Evolutionary conservation across 225 moss, liverwort and hornwort species (phyloP).

Genomic region (Physcomitrellopsis africana): DNA sequence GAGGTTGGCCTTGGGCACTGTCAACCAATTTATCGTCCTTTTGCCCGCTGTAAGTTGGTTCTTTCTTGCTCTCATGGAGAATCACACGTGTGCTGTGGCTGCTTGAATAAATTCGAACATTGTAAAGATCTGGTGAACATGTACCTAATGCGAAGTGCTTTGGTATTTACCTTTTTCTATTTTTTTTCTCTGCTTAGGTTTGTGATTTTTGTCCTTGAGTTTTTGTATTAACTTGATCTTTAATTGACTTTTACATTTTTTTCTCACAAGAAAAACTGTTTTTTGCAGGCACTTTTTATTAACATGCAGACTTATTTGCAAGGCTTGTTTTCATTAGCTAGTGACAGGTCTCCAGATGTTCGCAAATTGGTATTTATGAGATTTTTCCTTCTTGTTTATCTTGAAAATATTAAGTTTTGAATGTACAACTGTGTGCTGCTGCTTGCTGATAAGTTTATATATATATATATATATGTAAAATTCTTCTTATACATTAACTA

Average conservation of each 20-base stretch:
- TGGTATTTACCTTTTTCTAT: constrained; percentile 15
- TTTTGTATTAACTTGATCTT: not conserved
- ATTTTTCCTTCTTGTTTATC: not conserved
- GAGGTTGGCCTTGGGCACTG: constrained; percentile 80
- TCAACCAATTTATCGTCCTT: constrained; percentile 95
- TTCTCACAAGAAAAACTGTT: constrained; percentile 20
- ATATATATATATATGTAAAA: not conserved
- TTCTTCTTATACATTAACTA: constrained; percentile 5
- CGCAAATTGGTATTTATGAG: constrained; percentile 79
- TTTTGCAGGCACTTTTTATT: constrained; percentile 83
- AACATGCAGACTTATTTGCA: constrained; percentile 96
- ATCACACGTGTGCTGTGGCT: constrained; percentile 10
- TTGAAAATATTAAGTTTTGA: not conserved
- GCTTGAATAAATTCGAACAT: constrained; percentile 7
- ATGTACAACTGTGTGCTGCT: constrained; percentile 15
- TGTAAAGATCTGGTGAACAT: constrained; percentile 17
- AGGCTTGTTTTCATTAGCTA: constrained; percentile 92
- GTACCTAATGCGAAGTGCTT: not conserved
- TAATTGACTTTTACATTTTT: constrained; percentile 11
- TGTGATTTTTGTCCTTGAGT: constrained; percentile 9
- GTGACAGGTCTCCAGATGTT: constrained; percentile 89
- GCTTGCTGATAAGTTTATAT: not conserved
- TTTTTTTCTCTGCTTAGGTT: constrained; percentile 6
- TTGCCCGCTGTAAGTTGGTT: constrained; percentile 80
- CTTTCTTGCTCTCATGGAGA: constrained; percentile 12